Conservation (phyloP, 129 eudicot genomes). For the Escallonia rubra region DNA sequence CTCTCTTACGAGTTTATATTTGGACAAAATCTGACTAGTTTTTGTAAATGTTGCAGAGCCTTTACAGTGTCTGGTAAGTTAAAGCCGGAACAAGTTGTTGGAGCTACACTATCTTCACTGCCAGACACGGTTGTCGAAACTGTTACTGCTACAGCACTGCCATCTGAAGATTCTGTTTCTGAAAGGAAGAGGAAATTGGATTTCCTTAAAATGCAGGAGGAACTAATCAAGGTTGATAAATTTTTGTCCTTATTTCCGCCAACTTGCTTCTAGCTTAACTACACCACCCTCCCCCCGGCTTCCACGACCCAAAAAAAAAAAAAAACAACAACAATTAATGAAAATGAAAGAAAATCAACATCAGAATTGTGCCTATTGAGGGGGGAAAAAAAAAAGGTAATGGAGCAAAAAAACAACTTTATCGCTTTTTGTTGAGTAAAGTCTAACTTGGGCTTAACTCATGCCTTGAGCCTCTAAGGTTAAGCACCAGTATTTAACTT, state of each 20-base stretch:
- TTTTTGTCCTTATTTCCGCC: not conserved
- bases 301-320: not conserved
- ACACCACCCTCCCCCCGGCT: too few species aligned
- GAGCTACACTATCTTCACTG: conserved; percentile 86
- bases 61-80: conserved; percentile 82
- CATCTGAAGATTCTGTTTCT: conserved; percentile 91
- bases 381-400: too few species aligned
- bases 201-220: conserved; percentile 97
- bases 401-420: too few species aligned
- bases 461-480: too few species aligned
- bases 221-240: conserved; percentile 75
- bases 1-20: not conserved
- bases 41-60: conserved; percentile 45
- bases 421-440: too few species aligned
- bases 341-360: too few species aligned
- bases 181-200: conserved; percentile 93
- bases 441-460: too few species aligned
- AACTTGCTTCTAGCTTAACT: too few species aligned
- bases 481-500: too few species aligned
- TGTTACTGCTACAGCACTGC: conserved; percentile 73
- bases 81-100: conserved; percentile 90
- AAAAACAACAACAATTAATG: too few species aligned
- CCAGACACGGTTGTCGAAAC: conserved; percentile 99
- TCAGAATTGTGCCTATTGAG: too few species aligned
- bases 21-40: not conserved